These are phyloP conservation scores for Xylariaceae sp. DNA, from an alignment of 2,329 filamentous ascomycete genomes.

Conservation along the genomic window DNA sequence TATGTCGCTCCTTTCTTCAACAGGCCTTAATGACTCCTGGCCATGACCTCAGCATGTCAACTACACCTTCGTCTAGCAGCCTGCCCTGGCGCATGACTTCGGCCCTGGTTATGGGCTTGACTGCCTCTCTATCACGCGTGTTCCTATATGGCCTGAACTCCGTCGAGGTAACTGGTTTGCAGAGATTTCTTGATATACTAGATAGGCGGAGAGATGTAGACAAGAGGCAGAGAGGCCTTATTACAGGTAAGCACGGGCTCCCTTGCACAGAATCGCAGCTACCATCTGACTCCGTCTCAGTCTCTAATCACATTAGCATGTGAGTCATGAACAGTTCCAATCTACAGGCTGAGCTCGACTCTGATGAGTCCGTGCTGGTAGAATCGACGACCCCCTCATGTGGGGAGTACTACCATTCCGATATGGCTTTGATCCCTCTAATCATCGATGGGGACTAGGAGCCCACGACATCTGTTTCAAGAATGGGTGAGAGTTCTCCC, in stretches of 20 bases:
- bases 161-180: conserved; percentile 77
- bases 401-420: conserved; percentile 86
- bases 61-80: conserved; percentile 48
- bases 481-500: conserved; percentile 65
- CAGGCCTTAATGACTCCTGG: conserved; percentile 2
- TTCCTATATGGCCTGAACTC: conserved; percentile 79
- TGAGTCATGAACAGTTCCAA: conserved; percentile 56
- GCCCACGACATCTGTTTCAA: conserved; percentile 96
- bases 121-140: conserved; percentile 70
- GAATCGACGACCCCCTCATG: conserved; percentile 90
- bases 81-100: conserved; percentile 76
- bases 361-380: conserved; percentile 54
- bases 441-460: conserved; percentile 86
- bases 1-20: conserved; percentile 23
- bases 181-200: conserved; percentile 75
- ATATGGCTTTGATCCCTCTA: conserved; percentile 73
- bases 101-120: conserved; percentile 74
- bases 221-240: conserved; percentile 73
- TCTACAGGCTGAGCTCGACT: conserved; percentile 20
- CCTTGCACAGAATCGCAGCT: conserved; percentile 6
- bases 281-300: conserved; percentile 50
- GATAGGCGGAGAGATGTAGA: conserved; percentile 73
- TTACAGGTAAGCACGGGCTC: conserved; percentile 69
- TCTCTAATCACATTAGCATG: conserved; percentile 89
- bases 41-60: conserved; percentile 26